Evolutionary conservation across 805 yeast genomes (phyloP).

Genomic region (Ogataea saltuana): DNA sequence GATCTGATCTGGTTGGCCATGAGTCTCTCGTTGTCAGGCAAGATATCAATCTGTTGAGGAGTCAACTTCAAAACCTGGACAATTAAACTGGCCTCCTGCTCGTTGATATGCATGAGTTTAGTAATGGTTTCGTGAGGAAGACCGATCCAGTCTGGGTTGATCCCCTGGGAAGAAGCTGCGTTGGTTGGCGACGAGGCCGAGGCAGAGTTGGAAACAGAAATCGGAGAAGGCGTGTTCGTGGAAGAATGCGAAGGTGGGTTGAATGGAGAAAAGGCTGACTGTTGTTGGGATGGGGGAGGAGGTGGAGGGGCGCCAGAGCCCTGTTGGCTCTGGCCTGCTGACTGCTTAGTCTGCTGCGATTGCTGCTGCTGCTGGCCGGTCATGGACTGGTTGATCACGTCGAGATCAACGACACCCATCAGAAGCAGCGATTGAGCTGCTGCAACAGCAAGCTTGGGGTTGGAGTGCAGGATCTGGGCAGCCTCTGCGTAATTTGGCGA

Average conservation of each 20-base stretch:
- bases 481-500: constrained; percentile 52
- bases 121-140: constrained; percentile 49
- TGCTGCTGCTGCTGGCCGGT: constrained; percentile 23
- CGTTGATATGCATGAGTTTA: constrained; percentile 52
- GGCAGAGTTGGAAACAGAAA: constrained; percentile 20
- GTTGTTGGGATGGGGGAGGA: constrained; percentile 8
- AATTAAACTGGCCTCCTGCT: constrained; percentile 57
- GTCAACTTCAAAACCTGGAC: constrained; percentile 54
- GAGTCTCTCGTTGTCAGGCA: constrained; percentile 52
- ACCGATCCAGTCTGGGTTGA: constrained; percentile 47
- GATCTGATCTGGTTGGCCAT: constrained; percentile 57
- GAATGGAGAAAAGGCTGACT: constrained; percentile 22
- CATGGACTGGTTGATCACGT: constrained; percentile 61
- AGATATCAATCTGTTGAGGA: constrained; percentile 47
- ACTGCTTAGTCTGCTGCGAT: constrained; percentile 15
- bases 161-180: constrained; percentile 17
- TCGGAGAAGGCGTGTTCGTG: constrained; percentile 21
- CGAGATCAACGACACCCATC: constrained; percentile 74
- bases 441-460: constrained; percentile 60
- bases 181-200: constrained; percentile 19
- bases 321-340: constrained; percentile 8
- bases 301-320: constrained; percentile 5
- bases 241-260: constrained; percentile 20
- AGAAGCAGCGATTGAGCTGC: constrained; percentile 73
- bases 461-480: constrained; percentile 50